Percentiles rank a stretch among this genome's conserved stretches.
phyloP scores from a whole-genome alignment of 352 stramenopile genomes.

The Phytophthora gonapodyides region DNA sequence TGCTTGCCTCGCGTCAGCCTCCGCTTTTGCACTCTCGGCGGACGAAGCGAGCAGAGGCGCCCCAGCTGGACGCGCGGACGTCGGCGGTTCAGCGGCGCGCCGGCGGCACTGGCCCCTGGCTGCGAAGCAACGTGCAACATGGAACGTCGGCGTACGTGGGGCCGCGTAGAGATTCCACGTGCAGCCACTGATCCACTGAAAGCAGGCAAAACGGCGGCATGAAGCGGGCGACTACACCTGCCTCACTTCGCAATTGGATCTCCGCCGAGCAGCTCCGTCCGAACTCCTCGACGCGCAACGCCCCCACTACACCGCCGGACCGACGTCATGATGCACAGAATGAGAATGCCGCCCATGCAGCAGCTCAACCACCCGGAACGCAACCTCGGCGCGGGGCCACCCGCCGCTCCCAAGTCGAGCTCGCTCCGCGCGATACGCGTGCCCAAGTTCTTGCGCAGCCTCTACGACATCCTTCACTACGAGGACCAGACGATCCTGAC shows the following conservation, averaged over 20 bases:
- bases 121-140: slow-evolving; percentile 34
- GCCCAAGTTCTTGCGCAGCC: slow-evolving; percentile 76
- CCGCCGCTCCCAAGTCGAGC: slow-evolving; percentile 25
- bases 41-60: slow-evolving; percentile 18
- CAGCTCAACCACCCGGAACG: slow-evolving; percentile 21
- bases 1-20: slow-evolving; percentile 25
- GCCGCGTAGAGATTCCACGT: neutral
- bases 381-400: neutral
- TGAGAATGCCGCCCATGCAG: slow-evolving; percentile 27
- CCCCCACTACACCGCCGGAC: neutral
- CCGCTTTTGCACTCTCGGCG: slow-evolving; percentile 4
- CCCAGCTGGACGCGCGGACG: slow-evolving; percentile 18
- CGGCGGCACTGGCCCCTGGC: slow-evolving; percentile 14
- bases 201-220: slow-evolving; percentile 16
- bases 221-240: neutral
- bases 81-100: slow-evolving; percentile 15
- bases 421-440: slow-evolving; percentile 45
- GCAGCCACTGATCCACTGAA: slow-evolving; percentile 23
- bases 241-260: slow-evolving; percentile 38
- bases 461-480: slow-evolving; percentile 79
- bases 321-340: slow-evolving; percentile 35
- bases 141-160: slow-evolving; percentile 11
- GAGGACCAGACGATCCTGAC: slow-evolving; percentile 74
- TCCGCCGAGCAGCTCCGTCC: slow-evolving; percentile 17
- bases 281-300: slow-evolving; percentile 1